Conservation (phyloP, 208 protist species). For the Acanthamoeba royreba region DNA sequence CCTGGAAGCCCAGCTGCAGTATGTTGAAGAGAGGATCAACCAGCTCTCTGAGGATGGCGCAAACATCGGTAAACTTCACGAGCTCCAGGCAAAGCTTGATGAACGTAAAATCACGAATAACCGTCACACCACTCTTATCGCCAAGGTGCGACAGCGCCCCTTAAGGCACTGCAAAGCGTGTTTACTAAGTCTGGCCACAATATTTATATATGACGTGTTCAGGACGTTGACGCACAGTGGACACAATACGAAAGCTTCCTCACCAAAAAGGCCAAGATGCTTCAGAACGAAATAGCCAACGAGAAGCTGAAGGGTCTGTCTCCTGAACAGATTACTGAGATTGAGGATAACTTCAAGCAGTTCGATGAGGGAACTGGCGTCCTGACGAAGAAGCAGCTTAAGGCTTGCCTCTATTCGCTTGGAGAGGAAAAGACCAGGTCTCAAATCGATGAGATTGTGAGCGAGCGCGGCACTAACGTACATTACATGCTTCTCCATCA, state of each 20-base stretch:
- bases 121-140: constrained; percentile 24
- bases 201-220: no score
- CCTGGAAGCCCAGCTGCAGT: constrained; percentile 24
- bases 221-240: constrained; percentile 43
- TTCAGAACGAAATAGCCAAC: constrained; percentile 48
- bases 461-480: not conserved
- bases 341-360: constrained; percentile 49
- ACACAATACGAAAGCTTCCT: constrained; percentile 28
- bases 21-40: not conserved
- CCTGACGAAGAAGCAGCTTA: constrained; percentile 42
- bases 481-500: no score
- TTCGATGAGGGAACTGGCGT: constrained; percentile 36
- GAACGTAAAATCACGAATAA: not conserved
- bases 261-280: constrained; percentile 12
- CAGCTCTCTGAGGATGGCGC: not conserved
- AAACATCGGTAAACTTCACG: not conserved
- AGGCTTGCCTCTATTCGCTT: constrained; percentile 52
- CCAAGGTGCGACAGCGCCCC: no score
- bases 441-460: not conserved
- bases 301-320: not conserved
- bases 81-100: not conserved
- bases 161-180: no score
- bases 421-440: constrained; percentile 18
- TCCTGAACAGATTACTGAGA: constrained; percentile 17
- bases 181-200: no score